These are phyloP conservation scores for Parastagonospora nodorum DNA, from an alignment of 2,329 filamentous ascomycete genomes.

Conservation along the genomic window DNA sequence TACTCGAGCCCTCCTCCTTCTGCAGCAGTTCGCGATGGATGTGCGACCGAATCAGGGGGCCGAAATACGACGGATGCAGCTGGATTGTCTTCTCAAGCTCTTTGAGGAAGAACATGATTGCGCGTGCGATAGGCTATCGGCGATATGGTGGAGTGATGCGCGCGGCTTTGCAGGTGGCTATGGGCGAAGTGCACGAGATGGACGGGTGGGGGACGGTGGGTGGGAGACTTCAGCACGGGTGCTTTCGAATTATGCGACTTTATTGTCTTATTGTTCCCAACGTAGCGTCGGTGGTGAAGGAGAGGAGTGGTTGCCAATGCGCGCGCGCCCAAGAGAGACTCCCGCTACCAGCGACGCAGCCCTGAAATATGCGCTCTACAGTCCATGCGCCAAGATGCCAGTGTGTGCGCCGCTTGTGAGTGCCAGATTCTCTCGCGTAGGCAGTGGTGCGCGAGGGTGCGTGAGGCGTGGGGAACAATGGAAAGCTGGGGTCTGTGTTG, in stretches of 20 bases:
- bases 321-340: conserved; percentile 32
- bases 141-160: conserved; percentile 10
- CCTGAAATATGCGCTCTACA: conserved; percentile 22
- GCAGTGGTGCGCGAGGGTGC: conserved; percentile 15
- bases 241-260: conserved; percentile 29
- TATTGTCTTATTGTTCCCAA: conserved; percentile 30
- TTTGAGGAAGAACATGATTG: conserved; percentile 94
- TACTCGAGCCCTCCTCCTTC: conserved; percentile 94
- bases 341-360: conserved; percentile 36
- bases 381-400: conserved; percentile 34
- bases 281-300: conserved; percentile 23
- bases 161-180: conserved; percentile 7
- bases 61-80: conserved; percentile 96
- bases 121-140: conserved; percentile 9
- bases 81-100: conserved; percentile 94
- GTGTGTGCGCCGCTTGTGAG: conserved; percentile 20
- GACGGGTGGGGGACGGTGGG: conserved; percentile 7
- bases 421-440: conserved; percentile 6
- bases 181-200: conserved; percentile 19
- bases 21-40: conserved; percentile 87
- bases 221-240: conserved; percentile 11
- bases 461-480: conserved; percentile 19
- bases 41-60: conserved; percentile 88
- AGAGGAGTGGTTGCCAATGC: conserved; percentile 15
- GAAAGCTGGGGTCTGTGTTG: background rate